A percentile compares a stretch with the other conserved stretches of the same genome.
Evolutionary conservation across 2,329 filamentous ascomycete species (phyloP).

Genomic region (Pseudogymnoascus verrucosus): DNA sequence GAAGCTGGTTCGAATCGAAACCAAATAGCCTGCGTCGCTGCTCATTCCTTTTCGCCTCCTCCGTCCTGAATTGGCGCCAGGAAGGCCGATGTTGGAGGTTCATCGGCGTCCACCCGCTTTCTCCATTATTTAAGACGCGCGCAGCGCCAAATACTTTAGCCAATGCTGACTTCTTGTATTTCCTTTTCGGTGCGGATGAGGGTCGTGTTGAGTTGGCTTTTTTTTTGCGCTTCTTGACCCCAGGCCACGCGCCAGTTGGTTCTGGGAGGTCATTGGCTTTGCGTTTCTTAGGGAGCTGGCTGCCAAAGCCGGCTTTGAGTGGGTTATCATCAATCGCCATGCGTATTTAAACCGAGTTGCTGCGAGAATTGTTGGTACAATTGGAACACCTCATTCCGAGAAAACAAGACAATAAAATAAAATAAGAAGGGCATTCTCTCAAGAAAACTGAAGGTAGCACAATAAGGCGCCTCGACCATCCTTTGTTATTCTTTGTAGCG

Average conservation of each 20-base stretch:
- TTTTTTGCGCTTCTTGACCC: background rate
- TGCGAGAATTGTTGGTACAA: background rate
- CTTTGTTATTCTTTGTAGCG: background rate
- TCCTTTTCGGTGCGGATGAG: background rate
- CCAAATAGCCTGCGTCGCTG: background rate
- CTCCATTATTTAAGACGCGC: background rate
- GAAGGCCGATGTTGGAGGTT: background rate
- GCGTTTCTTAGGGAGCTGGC: background rate
- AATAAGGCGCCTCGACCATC: background rate
- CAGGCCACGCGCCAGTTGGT: background rate
- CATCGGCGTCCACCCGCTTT: background rate
- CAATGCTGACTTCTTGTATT: constrained; percentile 2
- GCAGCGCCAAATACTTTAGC: background rate
- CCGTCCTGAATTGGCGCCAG: background rate
- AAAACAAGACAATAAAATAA: background rate
- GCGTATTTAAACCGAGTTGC: background rate
- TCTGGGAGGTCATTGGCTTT: background rate
- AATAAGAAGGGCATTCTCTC: background rate
- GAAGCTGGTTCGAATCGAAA: background rate
- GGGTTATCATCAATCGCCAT: background rate
- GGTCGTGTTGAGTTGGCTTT: background rate
- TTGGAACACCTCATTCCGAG: background rate
- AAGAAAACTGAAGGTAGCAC: background rate
- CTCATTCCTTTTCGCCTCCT: constrained; percentile 1
- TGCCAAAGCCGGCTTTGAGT: background rate